Conservation (phyloP, 1,284 basidiomycete genomes). For the Rugiboletus extremiorientalis region DNA sequence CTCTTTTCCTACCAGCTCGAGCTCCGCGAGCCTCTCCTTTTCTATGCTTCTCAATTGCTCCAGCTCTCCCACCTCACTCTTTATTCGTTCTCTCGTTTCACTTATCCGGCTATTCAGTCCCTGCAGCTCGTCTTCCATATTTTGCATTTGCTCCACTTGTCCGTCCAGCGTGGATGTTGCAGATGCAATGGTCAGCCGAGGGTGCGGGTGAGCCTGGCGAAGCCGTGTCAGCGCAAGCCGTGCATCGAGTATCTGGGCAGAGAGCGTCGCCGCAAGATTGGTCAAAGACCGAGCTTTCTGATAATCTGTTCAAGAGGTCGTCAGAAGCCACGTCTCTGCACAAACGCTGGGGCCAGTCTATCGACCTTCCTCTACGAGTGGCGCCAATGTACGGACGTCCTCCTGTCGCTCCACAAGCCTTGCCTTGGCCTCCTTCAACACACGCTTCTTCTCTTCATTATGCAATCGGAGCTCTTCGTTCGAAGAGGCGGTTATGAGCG, state of each 20-base stretch:
- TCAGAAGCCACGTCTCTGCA: neutral
- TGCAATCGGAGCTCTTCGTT: conserved; percentile 61
- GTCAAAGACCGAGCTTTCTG: conserved; percentile 52
- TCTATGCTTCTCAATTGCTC: conserved; percentile 69
- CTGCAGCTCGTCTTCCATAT: conserved; percentile 58
- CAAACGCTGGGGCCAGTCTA: neutral
- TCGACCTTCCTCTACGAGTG: conserved; percentile 66
- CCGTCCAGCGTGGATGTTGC: conserved; percentile 70
- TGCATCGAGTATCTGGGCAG: conserved; percentile 78
- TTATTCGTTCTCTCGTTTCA: conserved; percentile 55
- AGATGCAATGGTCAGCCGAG: conserved; percentile 70
- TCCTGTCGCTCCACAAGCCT: conserved; percentile 58
- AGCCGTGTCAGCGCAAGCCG: conserved; percentile 76
- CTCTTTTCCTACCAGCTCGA: conserved; percentile 61
- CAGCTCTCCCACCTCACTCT: conserved; percentile 55
- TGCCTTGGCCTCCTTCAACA: conserved; percentile 62
- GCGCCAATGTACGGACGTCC: conserved; percentile 60
- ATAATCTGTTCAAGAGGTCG: conserved; percentile 48
- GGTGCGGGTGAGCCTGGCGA: conserved; percentile 73
- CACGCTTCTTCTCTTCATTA: conserved; percentile 71
- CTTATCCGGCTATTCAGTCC: conserved; percentile 46
- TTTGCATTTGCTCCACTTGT: conserved; percentile 74
- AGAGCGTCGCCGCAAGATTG: conserved; percentile 55
- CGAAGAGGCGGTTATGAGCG: conserved; percentile 69
- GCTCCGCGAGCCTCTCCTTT: conserved; percentile 69